A percentile compares a stretch with the other conserved stretches of the same genome.
Conservation (phyloP, 179 eudicot genomes). For the Carnegiea gigantea region DNA sequence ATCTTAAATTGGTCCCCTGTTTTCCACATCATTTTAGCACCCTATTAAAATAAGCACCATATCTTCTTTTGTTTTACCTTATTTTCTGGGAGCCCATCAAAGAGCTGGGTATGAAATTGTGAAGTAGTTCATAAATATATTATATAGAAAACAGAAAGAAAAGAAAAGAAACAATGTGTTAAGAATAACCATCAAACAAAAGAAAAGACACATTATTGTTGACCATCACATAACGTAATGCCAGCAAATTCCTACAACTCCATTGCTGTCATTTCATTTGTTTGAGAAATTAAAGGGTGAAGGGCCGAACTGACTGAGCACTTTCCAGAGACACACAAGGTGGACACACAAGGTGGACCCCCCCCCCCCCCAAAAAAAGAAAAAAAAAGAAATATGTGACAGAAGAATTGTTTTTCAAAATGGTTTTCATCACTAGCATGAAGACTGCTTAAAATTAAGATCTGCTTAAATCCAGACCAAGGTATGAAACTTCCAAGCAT, state of each 20-base stretch:
- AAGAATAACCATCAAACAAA: neutral
- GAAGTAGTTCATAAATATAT: neutral
- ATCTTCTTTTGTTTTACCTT: no score
- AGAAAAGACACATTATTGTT: neutral
- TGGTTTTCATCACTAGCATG: no score
- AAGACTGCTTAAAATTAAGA: no score
- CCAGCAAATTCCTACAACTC: neutral
- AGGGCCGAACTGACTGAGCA: neutral
- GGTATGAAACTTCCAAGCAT: neutral
- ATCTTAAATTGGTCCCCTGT: neutral
- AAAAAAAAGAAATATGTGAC: no score
- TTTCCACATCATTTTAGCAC: neutral
- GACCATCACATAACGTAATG: neutral
- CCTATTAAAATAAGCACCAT: neutral
- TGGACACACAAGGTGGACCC: no score
- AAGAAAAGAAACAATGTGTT: neutral
- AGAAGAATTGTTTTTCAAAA: no score
- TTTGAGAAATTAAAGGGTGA: neutral
- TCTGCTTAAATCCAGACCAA: neutral
- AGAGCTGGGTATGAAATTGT: no score
- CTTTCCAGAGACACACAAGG: neutral
- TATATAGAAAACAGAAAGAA: neutral
- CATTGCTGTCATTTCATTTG: neutral
- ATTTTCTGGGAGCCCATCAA: no score
- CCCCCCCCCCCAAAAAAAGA: no score